Evolutionary conservation across 176 grass and related monocot species (phyloP).

Genomic region (Canna indica): DNA sequence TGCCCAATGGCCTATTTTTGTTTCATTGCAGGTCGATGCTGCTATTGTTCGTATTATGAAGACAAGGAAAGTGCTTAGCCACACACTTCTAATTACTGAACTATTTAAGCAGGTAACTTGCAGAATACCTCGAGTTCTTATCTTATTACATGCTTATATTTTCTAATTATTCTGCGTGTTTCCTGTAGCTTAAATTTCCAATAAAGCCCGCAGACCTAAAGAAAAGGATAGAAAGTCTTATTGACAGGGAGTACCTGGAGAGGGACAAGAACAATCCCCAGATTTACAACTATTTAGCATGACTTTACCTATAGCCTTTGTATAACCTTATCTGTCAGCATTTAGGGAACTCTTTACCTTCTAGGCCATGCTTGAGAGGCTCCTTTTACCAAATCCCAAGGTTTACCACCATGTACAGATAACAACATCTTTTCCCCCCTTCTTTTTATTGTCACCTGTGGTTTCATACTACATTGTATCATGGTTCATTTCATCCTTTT

Average conservation of each 20-base stretch:
- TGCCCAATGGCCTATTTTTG: not conserved
- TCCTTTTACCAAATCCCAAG: not conserved
- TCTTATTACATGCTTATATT: not conserved
- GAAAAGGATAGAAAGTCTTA: conserved; percentile 99
- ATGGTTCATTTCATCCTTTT: not conserved
- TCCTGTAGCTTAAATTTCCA: conserved; percentile 88
- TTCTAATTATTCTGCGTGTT: not conserved
- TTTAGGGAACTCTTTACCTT: not conserved
- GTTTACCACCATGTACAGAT: not conserved
- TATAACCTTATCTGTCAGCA: not conserved
- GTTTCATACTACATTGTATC: not conserved
- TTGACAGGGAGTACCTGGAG: conserved; percentile 92
- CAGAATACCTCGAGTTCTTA: not conserved
- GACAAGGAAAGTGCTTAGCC: conserved; percentile 90
- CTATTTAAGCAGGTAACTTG: conserved; percentile 81
- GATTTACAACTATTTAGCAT: conserved; percentile 98
- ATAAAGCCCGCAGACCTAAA: conserved; percentile 96
- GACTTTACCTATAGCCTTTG: conserved; percentile 3
- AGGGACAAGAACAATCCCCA: conserved; percentile 92
- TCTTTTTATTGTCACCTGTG: not conserved
- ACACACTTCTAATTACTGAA: conserved; percentile 98
- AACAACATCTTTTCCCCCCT: not conserved
- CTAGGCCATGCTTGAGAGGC: not conserved
- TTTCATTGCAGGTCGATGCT: conserved; percentile 64
- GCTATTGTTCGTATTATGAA: conserved; percentile 99